A percentile compares a stretch with the other conserved stretches of the same genome.
phyloP scores from a whole-genome alignment of 2,329 filamentous ascomycete species.

The Hawksworthiomyces lignivorus region DNA sequence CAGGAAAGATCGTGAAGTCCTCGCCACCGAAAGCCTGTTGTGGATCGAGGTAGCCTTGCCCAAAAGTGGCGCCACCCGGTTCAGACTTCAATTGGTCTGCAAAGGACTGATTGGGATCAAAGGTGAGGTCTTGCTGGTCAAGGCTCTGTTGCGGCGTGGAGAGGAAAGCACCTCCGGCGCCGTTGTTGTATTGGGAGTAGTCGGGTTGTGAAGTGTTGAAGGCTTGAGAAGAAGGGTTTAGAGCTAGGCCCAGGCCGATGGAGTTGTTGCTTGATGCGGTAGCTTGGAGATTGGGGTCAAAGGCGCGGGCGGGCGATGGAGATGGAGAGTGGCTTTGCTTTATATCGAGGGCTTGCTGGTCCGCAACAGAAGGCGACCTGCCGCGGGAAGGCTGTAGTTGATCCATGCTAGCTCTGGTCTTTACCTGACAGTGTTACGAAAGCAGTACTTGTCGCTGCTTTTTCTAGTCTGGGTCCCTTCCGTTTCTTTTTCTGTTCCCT shows the following conservation, averaged over 20 bases:
- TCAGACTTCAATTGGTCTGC: slow-evolving; percentile 34
- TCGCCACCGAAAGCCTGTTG: slow-evolving; percentile 38
- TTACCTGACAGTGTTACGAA: too few relatives aligned
- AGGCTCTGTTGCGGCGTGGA: slow-evolving; percentile 32
- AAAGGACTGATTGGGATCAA: slow-evolving; percentile 36
- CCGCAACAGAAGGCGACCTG: slow-evolving; percentile 55
- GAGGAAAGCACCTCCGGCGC: slow-evolving; percentile 38
- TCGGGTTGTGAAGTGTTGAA: slow-evolving; percentile 33
- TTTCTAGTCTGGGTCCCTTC: slow-evolving; percentile 4
- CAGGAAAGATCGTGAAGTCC: slow-evolving; percentile 60
- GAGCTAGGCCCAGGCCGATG: slow-evolving; percentile 49
- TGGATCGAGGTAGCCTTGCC: slow-evolving; percentile 37
- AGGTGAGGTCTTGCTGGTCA: slow-evolving; percentile 28
- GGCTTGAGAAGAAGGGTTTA: slow-evolving; percentile 43
- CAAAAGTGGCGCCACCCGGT: slow-evolving; percentile 9
- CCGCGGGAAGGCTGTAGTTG: slow-evolving; percentile 43
- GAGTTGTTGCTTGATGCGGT: slow-evolving; percentile 15
- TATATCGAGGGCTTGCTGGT: slow-evolving; percentile 54
- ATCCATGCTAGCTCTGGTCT: slow-evolving; percentile 35
- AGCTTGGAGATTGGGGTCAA: slow-evolving; percentile 39
- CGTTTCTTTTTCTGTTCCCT: slow-evolving; percentile 7
- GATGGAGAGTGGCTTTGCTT: slow-evolving; percentile 60
- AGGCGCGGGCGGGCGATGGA: slow-evolving; percentile 39
- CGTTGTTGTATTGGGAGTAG: slow-evolving; percentile 39
- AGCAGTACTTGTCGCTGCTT: neutral